Percentiles rank a stretch among this genome's conserved stretches.
These are phyloP conservation scores for Globisporangium paddicum DNA, from an alignment of 352 stramenopile genomes.

Conservation along the genomic window DNA sequence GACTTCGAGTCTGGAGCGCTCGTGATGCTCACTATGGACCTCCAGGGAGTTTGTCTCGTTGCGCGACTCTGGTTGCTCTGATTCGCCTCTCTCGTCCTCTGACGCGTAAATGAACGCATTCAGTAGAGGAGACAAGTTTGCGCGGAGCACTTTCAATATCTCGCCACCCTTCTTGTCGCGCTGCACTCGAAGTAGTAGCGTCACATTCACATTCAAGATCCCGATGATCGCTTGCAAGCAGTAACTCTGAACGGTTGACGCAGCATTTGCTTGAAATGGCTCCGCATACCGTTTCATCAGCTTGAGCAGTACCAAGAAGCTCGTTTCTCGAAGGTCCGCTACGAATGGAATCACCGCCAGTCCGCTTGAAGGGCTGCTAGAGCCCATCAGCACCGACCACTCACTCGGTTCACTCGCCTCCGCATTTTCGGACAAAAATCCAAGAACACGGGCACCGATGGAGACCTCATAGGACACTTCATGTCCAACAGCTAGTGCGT, in stretches of 20 bases:
- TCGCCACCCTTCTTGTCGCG: slow-evolving; percentile 10
- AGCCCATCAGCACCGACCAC: slow-evolving; percentile 1
- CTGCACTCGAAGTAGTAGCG: slow-evolving; percentile 17
- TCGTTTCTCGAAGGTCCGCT: slow-evolving; percentile 28
- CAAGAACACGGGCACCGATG: slow-evolving; percentile 24
- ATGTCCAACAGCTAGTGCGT: background rate
- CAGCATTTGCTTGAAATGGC: slow-evolving; percentile 21
- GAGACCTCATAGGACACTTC: slow-evolving; percentile 6
- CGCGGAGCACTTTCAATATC: slow-evolving; percentile 19
- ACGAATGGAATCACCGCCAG: slow-evolving; percentile 31
- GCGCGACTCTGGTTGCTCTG: background rate
- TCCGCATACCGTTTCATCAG: slow-evolving; percentile 29
- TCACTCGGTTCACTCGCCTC: slow-evolving; percentile 18
- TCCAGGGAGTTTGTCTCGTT: background rate
- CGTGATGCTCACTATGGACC: slow-evolving; percentile 11
- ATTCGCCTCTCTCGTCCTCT: background rate
- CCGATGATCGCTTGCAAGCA: slow-evolving; percentile 38
- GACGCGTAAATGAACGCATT: slow-evolving; percentile 33
- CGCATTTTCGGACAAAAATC: slow-evolving; percentile 38
- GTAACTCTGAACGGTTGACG: slow-evolving; percentile 18
- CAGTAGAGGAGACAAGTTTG: slow-evolving; percentile 23
- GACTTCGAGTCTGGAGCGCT: slow-evolving; percentile 13
- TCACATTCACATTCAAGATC: slow-evolving; percentile 38
- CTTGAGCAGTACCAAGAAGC: slow-evolving; percentile 27
- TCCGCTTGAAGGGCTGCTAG: background rate